Conservation (phyloP, 169 alveolate genomes). For the Condylostoma magnum region DNA sequence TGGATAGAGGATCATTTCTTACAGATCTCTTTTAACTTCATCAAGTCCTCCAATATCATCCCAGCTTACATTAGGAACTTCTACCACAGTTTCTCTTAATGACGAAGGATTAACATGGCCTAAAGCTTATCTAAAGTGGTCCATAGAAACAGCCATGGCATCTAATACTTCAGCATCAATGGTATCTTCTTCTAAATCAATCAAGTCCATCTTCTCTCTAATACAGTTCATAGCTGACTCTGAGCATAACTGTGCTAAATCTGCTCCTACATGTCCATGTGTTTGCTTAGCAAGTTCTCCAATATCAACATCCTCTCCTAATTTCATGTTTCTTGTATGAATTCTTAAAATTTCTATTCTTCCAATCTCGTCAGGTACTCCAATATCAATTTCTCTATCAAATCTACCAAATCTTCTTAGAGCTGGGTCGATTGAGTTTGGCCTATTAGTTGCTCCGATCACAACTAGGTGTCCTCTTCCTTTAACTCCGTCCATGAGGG, state of each 20-base stretch:
- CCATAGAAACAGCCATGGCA: slow-evolving; percentile 98
- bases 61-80: slow-evolving; percentile 99
- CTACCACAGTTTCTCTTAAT: slow-evolving; percentile 97
- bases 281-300: slow-evolving; percentile 98
- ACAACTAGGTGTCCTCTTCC: slow-evolving; percentile 99
- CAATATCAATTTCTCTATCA: slow-evolving; percentile 98
- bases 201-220: slow-evolving; percentile 99
- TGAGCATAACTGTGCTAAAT: slow-evolving; percentile 96
- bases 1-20: slow-evolving; percentile 97
- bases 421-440: slow-evolving; percentile 98
- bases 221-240: slow-evolving; percentile 98
- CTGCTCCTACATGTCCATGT: slow-evolving; percentile 99
- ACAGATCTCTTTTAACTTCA: slow-evolving; percentile 92
- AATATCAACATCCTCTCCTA: slow-evolving; percentile 96
- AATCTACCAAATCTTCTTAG: slow-evolving; percentile 98
- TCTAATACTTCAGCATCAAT: slow-evolving; percentile 98
- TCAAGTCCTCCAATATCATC: slow-evolving; percentile 99
- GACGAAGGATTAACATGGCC: slow-evolving; percentile 97
- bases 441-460: slow-evolving; percentile 97
- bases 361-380: slow-evolving; percentile 99
- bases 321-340: slow-evolving; percentile 99
- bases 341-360: slow-evolving; percentile 97
- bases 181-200: slow-evolving; percentile 98
- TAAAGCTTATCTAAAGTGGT: slow-evolving; percentile 96
- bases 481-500: slow-evolving; percentile 99